Percentiles rank a stretch among this genome's conserved stretches.
Evolutionary conservation across 352 stramenopile species (phyloP).

Genomic region (Phytopythium mirpurense): DNA sequence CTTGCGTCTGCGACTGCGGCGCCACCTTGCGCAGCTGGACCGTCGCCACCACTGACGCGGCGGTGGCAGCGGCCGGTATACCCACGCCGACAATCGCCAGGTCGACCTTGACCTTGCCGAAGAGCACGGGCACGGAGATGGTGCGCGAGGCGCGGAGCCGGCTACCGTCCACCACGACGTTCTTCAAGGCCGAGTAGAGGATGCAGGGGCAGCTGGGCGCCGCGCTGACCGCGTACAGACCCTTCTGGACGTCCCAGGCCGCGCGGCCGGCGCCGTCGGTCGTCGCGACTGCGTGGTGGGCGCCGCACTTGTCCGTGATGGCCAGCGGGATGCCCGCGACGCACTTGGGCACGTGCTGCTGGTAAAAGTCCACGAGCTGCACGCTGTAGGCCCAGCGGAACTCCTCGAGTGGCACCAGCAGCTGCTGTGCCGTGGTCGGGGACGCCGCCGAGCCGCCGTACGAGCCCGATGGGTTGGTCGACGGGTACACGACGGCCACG

Average conservation of each 20-base stretch:
- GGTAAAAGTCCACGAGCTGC: conserved; percentile 67
- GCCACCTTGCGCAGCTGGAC: background rate
- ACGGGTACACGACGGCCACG: conserved; percentile 46
- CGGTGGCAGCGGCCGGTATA: conserved; percentile 8
- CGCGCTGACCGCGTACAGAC: conserved; percentile 51
- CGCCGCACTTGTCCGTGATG: conserved; percentile 54
- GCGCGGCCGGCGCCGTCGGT: conserved; percentile 39
- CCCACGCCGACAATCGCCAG: conserved; percentile 7
- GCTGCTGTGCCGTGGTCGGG: conserved; percentile 31
- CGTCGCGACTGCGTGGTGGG: conserved; percentile 31
- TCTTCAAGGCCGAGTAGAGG: conserved; percentile 64
- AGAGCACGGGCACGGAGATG: conserved; percentile 51
- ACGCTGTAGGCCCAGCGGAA: conserved; percentile 60
- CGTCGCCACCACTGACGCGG: background rate
- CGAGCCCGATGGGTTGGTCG: conserved; percentile 30
- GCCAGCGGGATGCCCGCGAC: conserved; percentile 42
- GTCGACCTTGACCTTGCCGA: conserved; percentile 45
- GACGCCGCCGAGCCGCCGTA: conserved; percentile 23
- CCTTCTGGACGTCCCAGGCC: conserved; percentile 50
- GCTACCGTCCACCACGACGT: conserved; percentile 59
- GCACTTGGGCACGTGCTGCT: conserved; percentile 31
- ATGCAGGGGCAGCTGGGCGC: conserved; percentile 50
- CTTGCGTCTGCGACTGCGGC: background rate
- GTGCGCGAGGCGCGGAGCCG: conserved; percentile 39
- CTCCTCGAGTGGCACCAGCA: conserved; percentile 47